Evolutionary conservation across 495 filamentous ascomycete species (phyloP).

Genomic region (Hypomontagnella submonticulosa): DNA sequence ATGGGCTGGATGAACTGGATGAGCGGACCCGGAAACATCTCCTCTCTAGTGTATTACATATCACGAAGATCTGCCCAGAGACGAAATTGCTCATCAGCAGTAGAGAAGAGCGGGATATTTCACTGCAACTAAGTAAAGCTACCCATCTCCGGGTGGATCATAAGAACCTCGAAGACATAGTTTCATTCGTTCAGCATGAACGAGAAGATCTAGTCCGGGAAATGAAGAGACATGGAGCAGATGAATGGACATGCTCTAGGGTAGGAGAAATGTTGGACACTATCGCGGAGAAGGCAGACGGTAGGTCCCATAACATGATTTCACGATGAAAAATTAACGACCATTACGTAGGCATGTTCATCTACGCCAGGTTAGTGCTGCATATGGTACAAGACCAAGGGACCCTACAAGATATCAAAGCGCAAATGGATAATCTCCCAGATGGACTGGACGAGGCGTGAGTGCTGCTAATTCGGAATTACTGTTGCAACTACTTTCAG

Average conservation of each 20-base stretch:
- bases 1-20: slow-evolving; percentile 28
- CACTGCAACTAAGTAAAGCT: slow-evolving; percentile 6
- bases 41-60: slow-evolving; percentile 13
- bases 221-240: slow-evolving; percentile 14
- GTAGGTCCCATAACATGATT: too few relatives aligned
- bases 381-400: slow-evolving; percentile 23
- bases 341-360: slow-evolving; percentile 39
- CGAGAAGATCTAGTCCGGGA: slow-evolving; percentile 11
- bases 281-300: slow-evolving; percentile 17
- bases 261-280: slow-evolving; percentile 4
- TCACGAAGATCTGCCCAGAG: slow-evolving; percentile 25
- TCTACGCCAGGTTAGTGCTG: slow-evolving; percentile 29
- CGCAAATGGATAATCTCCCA: slow-evolving; percentile 24
- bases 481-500: not conserved
- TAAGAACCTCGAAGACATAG: slow-evolving; percentile 21
- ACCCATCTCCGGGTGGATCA: slow-evolving; percentile 18
- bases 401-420: slow-evolving; percentile 19
- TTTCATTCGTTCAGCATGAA: slow-evolving; percentile 21
- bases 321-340: too few relatives aligned
- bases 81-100: slow-evolving; percentile 32
- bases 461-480: not conserved
- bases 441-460: slow-evolving; percentile 30
- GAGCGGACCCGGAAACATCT: slow-evolving; percentile 18
- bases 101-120: slow-evolving; percentile 25
- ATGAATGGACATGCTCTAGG: slow-evolving; percentile 9